Base-by-base conservation (phyloP, 768 basidiomycete species). In the Omphalotus guepiniiformis region DNA sequence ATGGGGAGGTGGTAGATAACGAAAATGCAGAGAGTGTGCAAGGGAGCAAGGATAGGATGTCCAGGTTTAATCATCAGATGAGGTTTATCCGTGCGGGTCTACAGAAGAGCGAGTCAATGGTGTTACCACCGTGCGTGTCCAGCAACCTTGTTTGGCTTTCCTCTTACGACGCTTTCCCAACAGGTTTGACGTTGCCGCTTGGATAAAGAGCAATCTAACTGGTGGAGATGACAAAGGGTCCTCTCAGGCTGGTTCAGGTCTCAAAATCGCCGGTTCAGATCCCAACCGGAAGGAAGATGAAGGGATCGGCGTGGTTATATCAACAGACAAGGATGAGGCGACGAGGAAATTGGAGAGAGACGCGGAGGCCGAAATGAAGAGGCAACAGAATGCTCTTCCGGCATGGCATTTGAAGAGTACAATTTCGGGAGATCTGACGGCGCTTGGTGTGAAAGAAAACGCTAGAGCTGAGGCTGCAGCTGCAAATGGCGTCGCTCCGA, bases 371-470 rank as follows among this genome's bases (percentile, higher is more conserved):
- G 88, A 88, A 48, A 79, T 84, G 46, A 93, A 93, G 66, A 69
- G 91, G 49, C 80, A 85, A 60, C 93, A 98, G 69, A 97, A 98
- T 61, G 80, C 83, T 0, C 71, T 99, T 37, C 96, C 96, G 1
- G 74, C 87, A 11, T 99, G 96, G 96, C 91, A 96, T 70, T 76
- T 93, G 55, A 88, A 91, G 66, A 94, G 92, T 60, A 99, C 96
- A 2, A 92, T 99, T 51, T 85, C 92, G 3, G 93, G 93, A 7
- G 88, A 94, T 55, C 70, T 93, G 51, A 96, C 95, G 1, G 86
- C 90, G 18, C 73, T 94, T 32, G 92, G 93, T 16, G 76, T 88
- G 48, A 79, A 82, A 56, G 87, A 89, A 61, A 79, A 63, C 52
- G 80, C 78, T n/a, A 69, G 83, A 48, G 65, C 73, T 21, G 75